Conservation (phyloP, 2,329 filamentous ascomycete species). For the Aspergillus sp. region DNA sequence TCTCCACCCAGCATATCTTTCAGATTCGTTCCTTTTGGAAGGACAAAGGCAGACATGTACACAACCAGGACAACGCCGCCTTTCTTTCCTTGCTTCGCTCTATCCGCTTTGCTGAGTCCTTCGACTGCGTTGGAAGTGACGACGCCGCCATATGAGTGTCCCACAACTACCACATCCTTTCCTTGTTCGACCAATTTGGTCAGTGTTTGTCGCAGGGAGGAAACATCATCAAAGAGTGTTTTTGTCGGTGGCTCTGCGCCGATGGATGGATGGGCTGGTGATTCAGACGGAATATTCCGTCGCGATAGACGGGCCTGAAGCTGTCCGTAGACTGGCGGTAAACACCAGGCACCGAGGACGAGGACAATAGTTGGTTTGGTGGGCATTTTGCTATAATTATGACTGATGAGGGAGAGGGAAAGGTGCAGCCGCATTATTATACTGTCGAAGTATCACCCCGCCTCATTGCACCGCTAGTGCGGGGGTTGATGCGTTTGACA, state of each 20-base stretch:
- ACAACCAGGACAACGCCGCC: constrained; percentile 26
- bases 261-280: constrained; percentile 24
- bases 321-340: constrained; percentile 23
- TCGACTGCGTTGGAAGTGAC: constrained; percentile 24
- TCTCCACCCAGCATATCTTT: constrained; percentile 21
- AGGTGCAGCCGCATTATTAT: too few species aligned
- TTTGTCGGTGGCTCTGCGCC: constrained; percentile 27
- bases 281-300: constrained; percentile 27
- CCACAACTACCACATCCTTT: constrained; percentile 22
- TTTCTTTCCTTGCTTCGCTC: constrained; percentile 15
- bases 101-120: constrained; percentile 19
- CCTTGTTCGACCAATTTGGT: constrained; percentile 21
- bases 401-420: too few species aligned
- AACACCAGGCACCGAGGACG: constrained; percentile 38
- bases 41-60: constrained; percentile 31
- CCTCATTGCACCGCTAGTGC: too few species aligned
- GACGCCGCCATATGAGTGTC: constrained; percentile 32
- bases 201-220: constrained; percentile 14
- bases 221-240: constrained; percentile 32
- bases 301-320: constrained; percentile 24
- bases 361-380: constrained; percentile 28
- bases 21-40: constrained; percentile 30
- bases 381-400: too few species aligned
- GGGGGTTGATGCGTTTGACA: too few species aligned
- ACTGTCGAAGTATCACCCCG: too few species aligned